Percentiles rank a stretch among this genome's conserved stretches.
These are phyloP conservation scores for Syncephalis plumigaleata DNA, from an alignment of 371 early-diverging fungal species.

Conservation along the genomic window DNA sequence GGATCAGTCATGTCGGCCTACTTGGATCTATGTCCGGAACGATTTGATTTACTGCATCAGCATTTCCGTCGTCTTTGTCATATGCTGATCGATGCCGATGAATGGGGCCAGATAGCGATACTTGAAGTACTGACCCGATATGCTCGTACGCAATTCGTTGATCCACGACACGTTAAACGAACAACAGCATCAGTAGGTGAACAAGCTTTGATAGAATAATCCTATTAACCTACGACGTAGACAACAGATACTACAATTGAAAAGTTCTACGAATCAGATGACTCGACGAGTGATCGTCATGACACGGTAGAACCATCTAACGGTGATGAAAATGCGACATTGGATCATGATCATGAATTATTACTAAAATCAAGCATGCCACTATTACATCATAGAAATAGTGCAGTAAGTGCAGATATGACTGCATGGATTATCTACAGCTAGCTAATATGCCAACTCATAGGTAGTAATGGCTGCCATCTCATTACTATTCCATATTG, in stretches of 20 bases:
- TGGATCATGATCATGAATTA: conserved; percentile 63
- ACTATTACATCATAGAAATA: conserved; percentile 70
- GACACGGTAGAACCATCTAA: no score
- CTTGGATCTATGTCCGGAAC: conserved; percentile 65
- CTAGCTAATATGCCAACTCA: background rate
- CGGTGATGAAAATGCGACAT: conserved; percentile 21
- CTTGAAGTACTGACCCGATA: conserved; percentile 62
- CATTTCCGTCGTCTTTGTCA: conserved; percentile 77
- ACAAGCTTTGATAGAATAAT: background rate
- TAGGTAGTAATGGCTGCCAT: conserved; percentile 69
- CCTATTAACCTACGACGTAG: no score
- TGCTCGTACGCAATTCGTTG: conserved; percentile 19
- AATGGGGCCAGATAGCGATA: conserved; percentile 89
- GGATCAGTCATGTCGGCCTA: conserved; percentile 80
- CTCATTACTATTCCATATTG: conserved; percentile 50
- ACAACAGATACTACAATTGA: no score
- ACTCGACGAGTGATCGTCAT: no score
- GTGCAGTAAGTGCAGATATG: conserved; percentile 32
- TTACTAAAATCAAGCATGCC: conserved; percentile 51
- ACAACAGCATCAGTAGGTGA: conserved; percentile 1
- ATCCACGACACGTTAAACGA: conserved; percentile 5
- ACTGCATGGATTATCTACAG: background rate
- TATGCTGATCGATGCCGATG: conserved; percentile 74
- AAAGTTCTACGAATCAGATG: background rate
- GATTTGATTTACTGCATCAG: conserved; percentile 70